Evolutionary conservation across 2,329 filamentous ascomycete genomes (phyloP).

Genomic region (Diaporthe sp.): DNA sequence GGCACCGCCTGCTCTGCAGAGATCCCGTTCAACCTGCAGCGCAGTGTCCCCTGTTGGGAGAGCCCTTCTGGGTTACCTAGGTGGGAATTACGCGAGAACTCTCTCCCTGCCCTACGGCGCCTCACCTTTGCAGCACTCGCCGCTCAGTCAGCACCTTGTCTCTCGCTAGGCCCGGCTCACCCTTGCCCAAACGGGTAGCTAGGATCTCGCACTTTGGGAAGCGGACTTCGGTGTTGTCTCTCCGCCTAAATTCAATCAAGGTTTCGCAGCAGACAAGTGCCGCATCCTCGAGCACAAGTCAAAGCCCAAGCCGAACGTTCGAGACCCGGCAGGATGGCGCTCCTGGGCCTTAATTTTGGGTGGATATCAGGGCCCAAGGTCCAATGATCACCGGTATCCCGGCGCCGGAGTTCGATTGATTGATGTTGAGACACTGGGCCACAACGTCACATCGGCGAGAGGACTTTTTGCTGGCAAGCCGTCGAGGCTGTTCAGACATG

Average conservation of each 20-base stretch:
- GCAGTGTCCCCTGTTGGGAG: neutral
- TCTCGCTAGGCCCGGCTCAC: slow-evolving; percentile 27
- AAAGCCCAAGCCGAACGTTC: neutral
- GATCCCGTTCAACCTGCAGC: slow-evolving; percentile 3
- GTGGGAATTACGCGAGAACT: slow-evolving; percentile 14
- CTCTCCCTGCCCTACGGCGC: slow-evolving; percentile 26
- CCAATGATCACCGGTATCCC: neutral
- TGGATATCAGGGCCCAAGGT: neutral
- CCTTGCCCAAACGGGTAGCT: slow-evolving; percentile 6
- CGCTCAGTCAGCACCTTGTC: slow-evolving; percentile 42
- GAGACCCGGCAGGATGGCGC: neutral
- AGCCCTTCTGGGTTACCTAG: slow-evolving; percentile 8
- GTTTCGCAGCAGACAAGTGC: slow-evolving; percentile 5
- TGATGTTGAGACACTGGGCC: slow-evolving; percentile 25
- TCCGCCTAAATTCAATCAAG: slow-evolving; percentile 1
- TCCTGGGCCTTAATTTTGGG: slow-evolving; percentile 26
- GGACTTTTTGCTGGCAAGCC: neutral
- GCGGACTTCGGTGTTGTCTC: slow-evolving; percentile 6
- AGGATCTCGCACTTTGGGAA: neutral
- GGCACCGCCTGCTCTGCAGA: slow-evolving; percentile 36
- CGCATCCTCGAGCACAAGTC: slow-evolving; percentile 1
- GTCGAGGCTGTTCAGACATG: slow-evolving; percentile 22
- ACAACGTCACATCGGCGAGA: slow-evolving; percentile 19
- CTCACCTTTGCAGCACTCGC: slow-evolving; percentile 24
- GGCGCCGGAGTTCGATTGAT: slow-evolving; percentile 1